These are phyloP conservation scores for Phytophthora nicotianae DNA, from an alignment of 352 stramenopile species.

Conservation along the genomic window DNA sequence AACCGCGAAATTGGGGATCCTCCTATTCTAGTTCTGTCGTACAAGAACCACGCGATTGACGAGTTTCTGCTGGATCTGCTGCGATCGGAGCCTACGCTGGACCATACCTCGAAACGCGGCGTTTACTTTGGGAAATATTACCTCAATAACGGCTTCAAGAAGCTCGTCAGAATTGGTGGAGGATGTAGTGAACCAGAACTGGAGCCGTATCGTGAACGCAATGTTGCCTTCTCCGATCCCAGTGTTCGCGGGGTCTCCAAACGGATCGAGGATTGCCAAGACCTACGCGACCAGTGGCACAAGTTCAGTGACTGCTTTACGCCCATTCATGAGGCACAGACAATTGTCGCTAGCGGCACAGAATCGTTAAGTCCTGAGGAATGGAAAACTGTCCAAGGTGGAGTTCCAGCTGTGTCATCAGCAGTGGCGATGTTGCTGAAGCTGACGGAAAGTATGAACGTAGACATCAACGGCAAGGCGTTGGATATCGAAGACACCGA, in stretches of 20 bases:
- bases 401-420: conserved; percentile 30
- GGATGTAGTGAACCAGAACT: conserved; percentile 68
- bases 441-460: conserved; percentile 9
- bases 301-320: conserved; percentile 41
- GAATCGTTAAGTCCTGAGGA: conserved; percentile 16
- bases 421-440: conserved; percentile 23
- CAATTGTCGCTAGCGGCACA: conserved; percentile 7
- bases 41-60: conserved; percentile 91
- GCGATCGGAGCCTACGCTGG: conserved; percentile 47
- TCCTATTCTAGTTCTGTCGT: conserved; percentile 84
- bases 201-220: conserved; percentile 46
- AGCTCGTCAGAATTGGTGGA: conserved; percentile 67
- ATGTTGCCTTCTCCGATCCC: conserved; percentile 36
- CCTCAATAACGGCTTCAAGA: conserved; percentile 36
- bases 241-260: conserved; percentile 26
- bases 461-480: background rate
- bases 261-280: conserved; percentile 41
- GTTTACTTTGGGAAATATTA: conserved; percentile 33
- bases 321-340: conserved; percentile 35
- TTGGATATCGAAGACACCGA: background rate
- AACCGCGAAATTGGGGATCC: conserved; percentile 66
- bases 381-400: conserved; percentile 28
- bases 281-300: conserved; percentile 40
- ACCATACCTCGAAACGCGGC: conserved; percentile 18
- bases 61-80: conserved; percentile 85